Evolutionary conservation across 352 stramenopile species (phyloP).

Genomic region (Phytophthora parvispora): DNA sequence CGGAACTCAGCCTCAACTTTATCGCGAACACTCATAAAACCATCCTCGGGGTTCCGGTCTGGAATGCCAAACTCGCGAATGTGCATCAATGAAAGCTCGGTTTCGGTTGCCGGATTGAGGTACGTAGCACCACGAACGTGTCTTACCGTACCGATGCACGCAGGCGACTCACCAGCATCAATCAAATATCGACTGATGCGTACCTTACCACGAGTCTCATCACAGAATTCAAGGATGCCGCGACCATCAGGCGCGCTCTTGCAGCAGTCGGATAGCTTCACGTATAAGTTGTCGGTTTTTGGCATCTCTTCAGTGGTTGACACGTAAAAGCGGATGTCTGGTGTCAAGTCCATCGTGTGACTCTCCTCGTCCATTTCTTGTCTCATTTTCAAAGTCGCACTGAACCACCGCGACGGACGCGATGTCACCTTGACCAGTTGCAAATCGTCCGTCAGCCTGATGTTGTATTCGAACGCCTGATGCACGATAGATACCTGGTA

Average conservation of each 20-base stretch:
- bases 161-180: conserved; percentile 44
- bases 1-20: conserved; percentile 76
- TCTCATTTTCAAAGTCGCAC: conserved; percentile 83
- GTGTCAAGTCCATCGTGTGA: conserved; percentile 72
- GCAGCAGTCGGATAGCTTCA: conserved; percentile 47
- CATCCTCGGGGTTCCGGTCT: conserved; percentile 43
- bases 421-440: conserved; percentile 72
- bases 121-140: conserved; percentile 66
- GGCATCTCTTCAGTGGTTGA: conserved; percentile 71
- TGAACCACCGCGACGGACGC: conserved; percentile 79
- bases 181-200: conserved; percentile 66
- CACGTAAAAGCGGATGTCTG: conserved; percentile 84
- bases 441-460: conserved; percentile 63
- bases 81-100: conserved; percentile 57
- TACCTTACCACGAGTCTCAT: conserved; percentile 48
- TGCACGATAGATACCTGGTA: conserved; percentile 78
- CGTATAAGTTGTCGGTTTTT: conserved; percentile 52
- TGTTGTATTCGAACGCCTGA: conserved; percentile 71
- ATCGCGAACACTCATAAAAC: conserved; percentile 62
- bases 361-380: conserved; percentile 77
- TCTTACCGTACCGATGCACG: conserved; percentile 64
- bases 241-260: conserved; percentile 42
- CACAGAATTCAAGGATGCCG: conserved; percentile 71
- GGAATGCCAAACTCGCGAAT: conserved; percentile 73
- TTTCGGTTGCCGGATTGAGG: conserved; percentile 35